A percentile compares a stretch with the other conserved stretches of the same genome.
These are phyloP conservation scores for Cryptococcus sp. DNA, from an alignment of 1,284 basidiomycete genomes.

Conservation along the genomic window DNA sequence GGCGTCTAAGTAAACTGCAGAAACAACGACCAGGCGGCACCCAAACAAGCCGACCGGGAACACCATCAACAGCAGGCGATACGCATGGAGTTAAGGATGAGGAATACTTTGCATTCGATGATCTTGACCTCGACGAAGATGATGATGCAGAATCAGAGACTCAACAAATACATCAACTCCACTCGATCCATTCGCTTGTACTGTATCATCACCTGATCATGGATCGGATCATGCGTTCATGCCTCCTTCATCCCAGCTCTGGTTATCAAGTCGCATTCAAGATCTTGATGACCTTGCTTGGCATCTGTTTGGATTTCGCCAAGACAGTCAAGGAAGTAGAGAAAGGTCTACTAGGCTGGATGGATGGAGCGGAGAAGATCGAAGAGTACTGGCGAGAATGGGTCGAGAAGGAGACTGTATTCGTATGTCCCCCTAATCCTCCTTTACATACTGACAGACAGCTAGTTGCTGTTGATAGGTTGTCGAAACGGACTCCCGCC, in stretches of 20 bases:
- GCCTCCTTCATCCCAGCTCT: slow-evolving; percentile 60
- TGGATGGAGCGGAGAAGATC: slow-evolving; percentile 55
- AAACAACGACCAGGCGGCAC: slow-evolving; percentile 5
- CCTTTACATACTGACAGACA: slow-evolving; percentile 2
- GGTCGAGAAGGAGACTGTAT: slow-evolving; percentile 54
- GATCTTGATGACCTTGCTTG: slow-evolving; percentile 61
- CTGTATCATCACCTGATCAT: slow-evolving; percentile 64
- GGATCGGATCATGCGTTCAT: slow-evolving; percentile 71
- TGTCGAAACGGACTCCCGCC: slow-evolving; percentile 26
- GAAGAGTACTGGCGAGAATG: slow-evolving; percentile 58
- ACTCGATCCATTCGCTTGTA: slow-evolving; percentile 69
- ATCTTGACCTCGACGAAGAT: slow-evolving; percentile 10
- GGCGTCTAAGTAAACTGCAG: slow-evolving; percentile 35
- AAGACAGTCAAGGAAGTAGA: slow-evolving; percentile 63
- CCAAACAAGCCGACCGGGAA: slow-evolving; percentile 17
- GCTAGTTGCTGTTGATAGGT: slow-evolving; percentile 37
- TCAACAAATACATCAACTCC: slow-evolving; percentile 26
- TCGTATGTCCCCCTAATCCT: slow-evolving; percentile 54
- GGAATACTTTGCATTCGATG: slow-evolving; percentile 12
- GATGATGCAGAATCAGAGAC: slow-evolving; percentile 9
- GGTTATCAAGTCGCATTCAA: slow-evolving; percentile 62
- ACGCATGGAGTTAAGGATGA: too few relatives aligned
- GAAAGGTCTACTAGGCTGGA: slow-evolving; percentile 57
- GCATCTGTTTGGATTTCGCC: slow-evolving; percentile 65
- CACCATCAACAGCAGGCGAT: slow-evolving; percentile 9